Percentiles rank a stretch among this genome's conserved stretches.
Evolutionary conservation across 257 asterid species (phyloP).

Genomic region (Anisodus acutangulus): DNA sequence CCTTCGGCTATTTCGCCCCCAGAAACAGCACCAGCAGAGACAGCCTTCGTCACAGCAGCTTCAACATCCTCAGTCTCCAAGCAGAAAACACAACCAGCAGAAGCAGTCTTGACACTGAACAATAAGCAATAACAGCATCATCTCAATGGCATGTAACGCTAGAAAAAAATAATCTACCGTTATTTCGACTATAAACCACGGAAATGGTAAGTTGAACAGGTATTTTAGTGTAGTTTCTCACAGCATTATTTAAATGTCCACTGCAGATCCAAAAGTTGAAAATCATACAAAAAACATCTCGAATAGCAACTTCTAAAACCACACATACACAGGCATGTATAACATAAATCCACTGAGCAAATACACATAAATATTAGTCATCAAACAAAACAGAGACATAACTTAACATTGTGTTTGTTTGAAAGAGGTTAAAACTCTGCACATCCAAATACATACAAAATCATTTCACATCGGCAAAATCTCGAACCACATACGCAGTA

Average conservation of each 20-base stretch:
- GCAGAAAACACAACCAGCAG: constrained; percentile 48
- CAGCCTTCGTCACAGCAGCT: constrained; percentile 62
- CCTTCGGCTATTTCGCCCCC: constrained; percentile 52
- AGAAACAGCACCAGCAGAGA: constrained; percentile 60
- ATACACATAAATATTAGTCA: background rate
- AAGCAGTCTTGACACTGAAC: constrained; percentile 49
- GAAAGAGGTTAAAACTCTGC: background rate
- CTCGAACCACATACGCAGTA: background rate
- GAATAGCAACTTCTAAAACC: background rate
- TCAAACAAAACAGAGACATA: background rate
- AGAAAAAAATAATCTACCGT: too few relatives aligned
- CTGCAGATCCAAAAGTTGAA: background rate
- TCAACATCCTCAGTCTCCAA: constrained; percentile 67
- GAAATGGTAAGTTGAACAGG: too few relatives aligned
- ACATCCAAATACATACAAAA: background rate
- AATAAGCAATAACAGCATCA: background rate
- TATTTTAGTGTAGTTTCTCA: too few relatives aligned
- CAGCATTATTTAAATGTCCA: too few relatives aligned
- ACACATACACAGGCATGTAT: background rate
- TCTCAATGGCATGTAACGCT: background rate
- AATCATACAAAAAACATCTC: background rate
- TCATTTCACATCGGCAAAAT: background rate
- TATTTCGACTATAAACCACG: too few relatives aligned
- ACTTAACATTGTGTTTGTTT: background rate
- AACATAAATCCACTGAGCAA: background rate